A percentile compares a stretch with the other conserved stretches of the same genome.
Conservation (phyloP, 495 filamentous ascomycete genomes). For the Collariella sp. region DNA sequence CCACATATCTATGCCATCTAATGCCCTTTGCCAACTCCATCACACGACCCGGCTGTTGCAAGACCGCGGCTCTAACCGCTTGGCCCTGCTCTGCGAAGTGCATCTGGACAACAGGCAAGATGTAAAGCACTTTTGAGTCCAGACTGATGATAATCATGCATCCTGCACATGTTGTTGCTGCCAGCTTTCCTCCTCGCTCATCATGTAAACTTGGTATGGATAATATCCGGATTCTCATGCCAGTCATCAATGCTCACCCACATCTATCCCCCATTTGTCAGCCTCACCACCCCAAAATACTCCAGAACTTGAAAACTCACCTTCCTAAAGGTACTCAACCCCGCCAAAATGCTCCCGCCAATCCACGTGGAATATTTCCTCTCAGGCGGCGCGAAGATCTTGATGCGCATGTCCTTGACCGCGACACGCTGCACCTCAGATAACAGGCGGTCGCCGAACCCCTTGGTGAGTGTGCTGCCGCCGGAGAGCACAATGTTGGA, state of each 20-base stretch:
- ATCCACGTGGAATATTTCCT: conserved; percentile 99
- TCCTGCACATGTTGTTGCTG: too few relatives aligned
- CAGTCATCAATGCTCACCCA: conserved; percentile 98
- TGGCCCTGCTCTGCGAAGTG: too few relatives aligned
- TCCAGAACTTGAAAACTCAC: conserved; percentile 41
- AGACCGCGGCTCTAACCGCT: too few relatives aligned
- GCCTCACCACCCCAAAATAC: neutral
- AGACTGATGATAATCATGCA: too few relatives aligned
- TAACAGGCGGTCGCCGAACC: conserved; percentile 90
- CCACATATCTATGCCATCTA: too few relatives aligned
- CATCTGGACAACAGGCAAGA: too few relatives aligned
- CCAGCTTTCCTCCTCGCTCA: too few relatives aligned
- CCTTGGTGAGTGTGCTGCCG: conserved; percentile 75
- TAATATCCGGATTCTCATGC: conserved; percentile 98
- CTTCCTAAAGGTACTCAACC: conserved; percentile 97
- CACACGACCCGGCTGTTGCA: too few relatives aligned
- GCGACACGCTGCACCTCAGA: conserved; percentile 86
- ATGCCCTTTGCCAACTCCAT: neutral
- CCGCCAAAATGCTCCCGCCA: conserved; percentile 93
- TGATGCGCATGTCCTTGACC: conserved; percentile 98
- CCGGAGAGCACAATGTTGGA: conserved; percentile 96
- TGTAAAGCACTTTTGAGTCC: too few relatives aligned
- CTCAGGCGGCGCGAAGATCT: conserved; percentile 96
- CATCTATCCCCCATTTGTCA: conserved; percentile 55
- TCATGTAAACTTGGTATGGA: conserved; percentile 94